phyloP scores from a whole-genome alignment of 176 grass and related monocot species.

The Calamus simplicifolius region DNA sequence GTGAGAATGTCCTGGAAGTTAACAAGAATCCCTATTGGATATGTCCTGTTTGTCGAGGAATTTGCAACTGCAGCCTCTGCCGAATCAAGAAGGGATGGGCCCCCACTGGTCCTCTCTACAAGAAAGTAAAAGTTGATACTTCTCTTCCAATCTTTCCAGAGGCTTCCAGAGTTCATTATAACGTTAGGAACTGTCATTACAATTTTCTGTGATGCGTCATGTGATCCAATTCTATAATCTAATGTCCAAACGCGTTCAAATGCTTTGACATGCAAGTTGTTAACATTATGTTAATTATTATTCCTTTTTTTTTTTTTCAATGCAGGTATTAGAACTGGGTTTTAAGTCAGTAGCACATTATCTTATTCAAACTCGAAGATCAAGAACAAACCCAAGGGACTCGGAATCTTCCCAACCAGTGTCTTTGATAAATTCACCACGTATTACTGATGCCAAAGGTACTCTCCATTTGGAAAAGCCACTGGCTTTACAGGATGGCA shows the following conservation, averaged over 20 bases:
- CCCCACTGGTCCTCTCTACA: slow-evolving; percentile 58
- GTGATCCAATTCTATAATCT: no score
- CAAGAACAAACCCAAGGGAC: slow-evolving; percentile 16
- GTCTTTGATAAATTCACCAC: slow-evolving; percentile 9
- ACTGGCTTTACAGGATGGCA: not conserved
- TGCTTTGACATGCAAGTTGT: no score
- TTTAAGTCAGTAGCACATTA: slow-evolving; percentile 94
- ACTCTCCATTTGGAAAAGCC: slow-evolving; percentile 19
- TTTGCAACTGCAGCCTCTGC: slow-evolving; percentile 93
- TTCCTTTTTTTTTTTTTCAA: not conserved
- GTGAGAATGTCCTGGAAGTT: slow-evolving; percentile 87
- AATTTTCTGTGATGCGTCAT: no score
- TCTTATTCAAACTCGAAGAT: slow-evolving; percentile 51
- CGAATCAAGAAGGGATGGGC: slow-evolving; percentile 89
- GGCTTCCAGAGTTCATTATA: no score
- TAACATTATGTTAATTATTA: no score
- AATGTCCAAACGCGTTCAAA: no score
- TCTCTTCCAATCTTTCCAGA: no score
- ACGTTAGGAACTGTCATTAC: no score
- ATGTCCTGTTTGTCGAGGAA: slow-evolving; percentile 77
- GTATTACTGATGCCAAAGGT: slow-evolving; percentile 9
- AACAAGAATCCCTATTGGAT: slow-evolving; percentile 67
- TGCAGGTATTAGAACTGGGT: slow-evolving; percentile 52
- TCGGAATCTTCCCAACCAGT: slow-evolving; percentile 22
- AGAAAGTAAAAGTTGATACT: slow-evolving; percentile 37